These are phyloP conservation scores for Lactarius hengduanensis DNA, from an alignment of 768 basidiomycete genomes.

Conservation along the genomic window DNA sequence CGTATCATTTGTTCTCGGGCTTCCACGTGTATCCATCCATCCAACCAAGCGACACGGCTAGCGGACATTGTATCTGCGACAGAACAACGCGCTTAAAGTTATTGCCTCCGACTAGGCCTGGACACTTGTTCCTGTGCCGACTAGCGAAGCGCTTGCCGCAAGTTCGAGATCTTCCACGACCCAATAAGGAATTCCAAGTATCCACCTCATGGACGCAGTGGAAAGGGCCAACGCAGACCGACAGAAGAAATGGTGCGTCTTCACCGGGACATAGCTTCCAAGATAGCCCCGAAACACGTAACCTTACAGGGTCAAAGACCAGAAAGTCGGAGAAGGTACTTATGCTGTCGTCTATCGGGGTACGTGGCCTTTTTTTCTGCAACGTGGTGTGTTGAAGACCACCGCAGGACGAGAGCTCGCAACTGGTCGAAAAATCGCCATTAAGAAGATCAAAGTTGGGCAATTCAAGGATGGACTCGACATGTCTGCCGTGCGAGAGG, in stretches of 20 bases:
- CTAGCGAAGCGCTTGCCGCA: background rate
- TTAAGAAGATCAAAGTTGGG: conserved; percentile 97
- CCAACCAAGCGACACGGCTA: background rate
- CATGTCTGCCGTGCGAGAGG: conserved; percentile 98
- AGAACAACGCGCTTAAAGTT: background rate
- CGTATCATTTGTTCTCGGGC: no score
- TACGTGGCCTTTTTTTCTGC: conserved; percentile 34
- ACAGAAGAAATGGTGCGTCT: conserved; percentile 62
- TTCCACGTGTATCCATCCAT: no score
- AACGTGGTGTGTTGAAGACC: background rate
- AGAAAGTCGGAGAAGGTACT: conserved; percentile 87
- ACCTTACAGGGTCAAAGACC: conserved; percentile 64
- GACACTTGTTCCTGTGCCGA: conserved; percentile 1
- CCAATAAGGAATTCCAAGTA: background rate
- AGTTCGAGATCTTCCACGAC: background rate
- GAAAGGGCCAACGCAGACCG: conserved; percentile 73
- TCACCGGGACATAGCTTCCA: conserved; percentile 13
- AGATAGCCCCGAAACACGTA: conserved; percentile 21
- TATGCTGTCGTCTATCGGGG: conserved; percentile 97
- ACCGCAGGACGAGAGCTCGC: conserved; percentile 64
- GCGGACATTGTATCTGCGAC: background rate
- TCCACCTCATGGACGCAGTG: conserved; percentile 67
- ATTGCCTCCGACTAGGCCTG: background rate
- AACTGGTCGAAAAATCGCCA: conserved; percentile 84
- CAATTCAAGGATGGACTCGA: conserved; percentile 98